A percentile compares a stretch with the other conserved stretches of the same genome.
Evolutionary conservation across 2,329 filamentous ascomycete species (phyloP).

Genomic region (Aspergillus aculeatus): DNA sequence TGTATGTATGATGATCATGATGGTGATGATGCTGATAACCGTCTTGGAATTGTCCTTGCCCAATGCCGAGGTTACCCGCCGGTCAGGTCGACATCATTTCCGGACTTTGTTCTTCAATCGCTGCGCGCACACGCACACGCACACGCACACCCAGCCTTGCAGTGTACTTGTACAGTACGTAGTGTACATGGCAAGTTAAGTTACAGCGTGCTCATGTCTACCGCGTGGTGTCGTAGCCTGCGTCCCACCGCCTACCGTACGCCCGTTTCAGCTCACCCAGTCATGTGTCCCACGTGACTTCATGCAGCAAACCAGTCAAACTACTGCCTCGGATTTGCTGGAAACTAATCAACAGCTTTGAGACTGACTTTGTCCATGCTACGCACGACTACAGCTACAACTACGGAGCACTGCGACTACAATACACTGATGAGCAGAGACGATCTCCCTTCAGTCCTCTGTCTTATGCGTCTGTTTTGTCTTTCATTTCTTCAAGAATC

Average conservation of each 20-base stretch:
- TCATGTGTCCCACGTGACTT: constrained; percentile 11
- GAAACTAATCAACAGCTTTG: not conserved
- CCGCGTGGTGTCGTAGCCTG: constrained; percentile 3
- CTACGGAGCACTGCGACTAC: not conserved
- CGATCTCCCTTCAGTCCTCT: not conserved
- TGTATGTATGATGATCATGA: not conserved
- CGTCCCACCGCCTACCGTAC: not conserved
- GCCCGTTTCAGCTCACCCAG: not conserved
- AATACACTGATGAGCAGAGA: not conserved
- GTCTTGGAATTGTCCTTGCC: not conserved
- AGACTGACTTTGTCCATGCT: not conserved
- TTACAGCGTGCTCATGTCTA: constrained; percentile 10
- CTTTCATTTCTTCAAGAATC: not conserved
- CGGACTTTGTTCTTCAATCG: not conserved
- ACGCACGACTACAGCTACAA: not conserved
- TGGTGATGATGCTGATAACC: too few relatives aligned
- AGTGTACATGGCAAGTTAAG: not conserved
- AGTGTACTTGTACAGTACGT: not conserved
- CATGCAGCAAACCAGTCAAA: not conserved
- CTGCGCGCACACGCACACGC: not conserved
- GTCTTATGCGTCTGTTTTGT: not conserved
- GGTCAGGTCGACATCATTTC: too few relatives aligned
- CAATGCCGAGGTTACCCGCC: not conserved
- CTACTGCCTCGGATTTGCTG: not conserved
- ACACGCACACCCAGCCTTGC: too few relatives aligned